Evolutionary conservation across 1,284 basidiomycete species (phyloP).

Genomic region (Cryptococcus hybrid): DNA sequence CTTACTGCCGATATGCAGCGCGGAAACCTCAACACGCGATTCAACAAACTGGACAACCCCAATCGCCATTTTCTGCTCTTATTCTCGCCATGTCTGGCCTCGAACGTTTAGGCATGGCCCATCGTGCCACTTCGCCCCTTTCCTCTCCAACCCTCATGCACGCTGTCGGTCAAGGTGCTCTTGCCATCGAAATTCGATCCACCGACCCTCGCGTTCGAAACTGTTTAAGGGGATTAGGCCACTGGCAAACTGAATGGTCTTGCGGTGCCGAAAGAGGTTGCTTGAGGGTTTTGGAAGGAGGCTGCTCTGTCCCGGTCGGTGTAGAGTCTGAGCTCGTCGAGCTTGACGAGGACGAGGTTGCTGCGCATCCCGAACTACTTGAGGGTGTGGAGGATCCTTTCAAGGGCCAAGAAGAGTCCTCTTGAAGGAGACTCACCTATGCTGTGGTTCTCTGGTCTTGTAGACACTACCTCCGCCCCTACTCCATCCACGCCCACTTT

Average conservation of each 20-base stretch:
- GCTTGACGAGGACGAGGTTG: conserved; percentile 17
- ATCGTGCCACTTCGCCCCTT: conserved; percentile 77
- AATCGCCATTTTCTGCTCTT: conserved; percentile 81
- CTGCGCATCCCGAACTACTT: neutral
- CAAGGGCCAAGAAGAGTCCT: neutral
- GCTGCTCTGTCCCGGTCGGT: conserved; percentile 97
- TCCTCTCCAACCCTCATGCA: conserved; percentile 73
- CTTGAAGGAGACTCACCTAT: conserved; percentile 30
- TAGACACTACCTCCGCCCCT: conserved; percentile 23
- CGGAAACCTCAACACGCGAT: conserved; percentile 63
- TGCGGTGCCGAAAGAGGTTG: conserved; percentile 83
- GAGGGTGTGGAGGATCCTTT: conserved; percentile 20
- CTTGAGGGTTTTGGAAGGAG: conserved; percentile 86
- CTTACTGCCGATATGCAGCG: conserved; percentile 51
- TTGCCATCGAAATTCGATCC: conserved; percentile 81
- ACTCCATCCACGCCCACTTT: conserved; percentile 18
- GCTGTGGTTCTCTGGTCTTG: conserved; percentile 45
- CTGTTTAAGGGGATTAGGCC: conserved; percentile 66
- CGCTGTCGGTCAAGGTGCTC: conserved; percentile 92
- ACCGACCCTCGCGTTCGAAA: conserved; percentile 63
- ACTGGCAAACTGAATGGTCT: conserved; percentile 71
- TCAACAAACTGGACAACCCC: conserved; percentile 84
- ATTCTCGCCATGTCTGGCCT: conserved; percentile 94
- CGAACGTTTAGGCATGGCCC: conserved; percentile 72
- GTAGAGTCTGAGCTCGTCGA: conserved; percentile 58